phyloP scores from a whole-genome alignment of 306 rosid species.

The Erythrophleum fordii region DNA sequence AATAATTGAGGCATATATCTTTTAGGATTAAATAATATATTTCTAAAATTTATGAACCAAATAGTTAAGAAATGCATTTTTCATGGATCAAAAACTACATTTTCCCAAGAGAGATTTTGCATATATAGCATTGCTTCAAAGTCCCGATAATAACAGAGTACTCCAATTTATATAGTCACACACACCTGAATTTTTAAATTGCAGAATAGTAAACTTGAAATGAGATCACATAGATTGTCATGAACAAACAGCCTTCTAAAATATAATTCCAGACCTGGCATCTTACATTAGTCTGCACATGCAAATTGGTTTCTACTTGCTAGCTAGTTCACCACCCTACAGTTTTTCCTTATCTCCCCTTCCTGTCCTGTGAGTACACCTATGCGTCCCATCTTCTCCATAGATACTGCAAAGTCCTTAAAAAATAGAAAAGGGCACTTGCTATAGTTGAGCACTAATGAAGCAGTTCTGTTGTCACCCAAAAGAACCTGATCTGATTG shows the following conservation, averaged over 20 bases:
- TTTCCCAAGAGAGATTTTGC: too few relatives aligned
- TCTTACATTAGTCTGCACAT: neutral
- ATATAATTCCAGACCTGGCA: neutral
- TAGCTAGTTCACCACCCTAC: slow-evolving; percentile 63
- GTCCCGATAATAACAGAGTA: too few relatives aligned
- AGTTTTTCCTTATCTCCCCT: slow-evolving; percentile 77
- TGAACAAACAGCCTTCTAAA: neutral
- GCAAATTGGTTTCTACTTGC: neutral
- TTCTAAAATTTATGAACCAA: too few relatives aligned
- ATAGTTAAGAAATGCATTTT: too few relatives aligned
- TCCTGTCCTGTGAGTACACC: slow-evolving; percentile 73
- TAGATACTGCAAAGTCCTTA: slow-evolving; percentile 70
- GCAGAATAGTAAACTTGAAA: too few relatives aligned
- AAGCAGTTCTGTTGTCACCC: slow-evolving; percentile 58
- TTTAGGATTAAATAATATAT: too few relatives aligned
- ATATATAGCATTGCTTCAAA: too few relatives aligned
- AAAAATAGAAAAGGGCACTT: slow-evolving; percentile 58
- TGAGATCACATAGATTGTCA: neutral
- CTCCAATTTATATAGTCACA: neutral
- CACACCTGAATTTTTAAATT: neutral
- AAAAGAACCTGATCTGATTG: slow-evolving; percentile 82
- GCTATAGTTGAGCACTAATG: slow-evolving; percentile 64
- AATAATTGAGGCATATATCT: too few relatives aligned
- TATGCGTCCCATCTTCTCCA: slow-evolving; percentile 72
- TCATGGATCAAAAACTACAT: too few relatives aligned